Evolutionary conservation across 176 grass and related monocot species (phyloP).

Genomic region (Pontederia paniculata): DNA sequence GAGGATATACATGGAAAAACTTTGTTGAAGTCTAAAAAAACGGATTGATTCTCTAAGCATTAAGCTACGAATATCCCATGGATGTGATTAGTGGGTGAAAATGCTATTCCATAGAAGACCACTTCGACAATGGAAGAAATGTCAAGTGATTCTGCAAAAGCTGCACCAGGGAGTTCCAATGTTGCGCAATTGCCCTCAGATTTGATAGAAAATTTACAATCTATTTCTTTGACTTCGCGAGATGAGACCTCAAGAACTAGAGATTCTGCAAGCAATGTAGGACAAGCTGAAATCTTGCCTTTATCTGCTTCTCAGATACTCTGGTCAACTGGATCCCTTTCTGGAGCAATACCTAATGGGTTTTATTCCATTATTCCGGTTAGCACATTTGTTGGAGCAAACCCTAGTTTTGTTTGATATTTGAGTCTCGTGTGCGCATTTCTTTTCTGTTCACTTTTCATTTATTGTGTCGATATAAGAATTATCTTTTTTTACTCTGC

Average conservation of each 20-base stretch:
- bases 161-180: constrained; percentile 36
- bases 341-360: constrained; percentile 67
- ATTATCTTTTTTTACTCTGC: constrained; percentile 28
- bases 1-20: no score
- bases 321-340: constrained; percentile 79
- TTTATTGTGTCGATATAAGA: background rate
- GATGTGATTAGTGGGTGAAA: no score
- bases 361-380: constrained; percentile 90
- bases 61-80: no score
- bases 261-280: constrained; percentile 23
- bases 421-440: background rate
- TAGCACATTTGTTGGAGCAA: constrained; percentile 4
- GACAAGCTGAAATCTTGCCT: constrained; percentile 33
- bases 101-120: no score
- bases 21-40: no score
- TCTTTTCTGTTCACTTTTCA: background rate
- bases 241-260: constrained; percentile 23
- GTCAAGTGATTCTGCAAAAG: constrained; percentile 36
- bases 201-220: constrained; percentile 43
- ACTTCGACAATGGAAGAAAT: constrained; percentile 19
- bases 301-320: constrained; percentile 49
- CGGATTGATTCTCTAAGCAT: no score
- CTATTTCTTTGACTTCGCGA: constrained; percentile 26
- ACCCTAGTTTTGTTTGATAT: background rate
- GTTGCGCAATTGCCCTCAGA: constrained; percentile 32